Evolutionary conservation across 2,329 filamentous ascomycete genomes (phyloP), one percentile per base, ranked within the genome.

Genomic region (Domatiomyces catenatus): DNA sequence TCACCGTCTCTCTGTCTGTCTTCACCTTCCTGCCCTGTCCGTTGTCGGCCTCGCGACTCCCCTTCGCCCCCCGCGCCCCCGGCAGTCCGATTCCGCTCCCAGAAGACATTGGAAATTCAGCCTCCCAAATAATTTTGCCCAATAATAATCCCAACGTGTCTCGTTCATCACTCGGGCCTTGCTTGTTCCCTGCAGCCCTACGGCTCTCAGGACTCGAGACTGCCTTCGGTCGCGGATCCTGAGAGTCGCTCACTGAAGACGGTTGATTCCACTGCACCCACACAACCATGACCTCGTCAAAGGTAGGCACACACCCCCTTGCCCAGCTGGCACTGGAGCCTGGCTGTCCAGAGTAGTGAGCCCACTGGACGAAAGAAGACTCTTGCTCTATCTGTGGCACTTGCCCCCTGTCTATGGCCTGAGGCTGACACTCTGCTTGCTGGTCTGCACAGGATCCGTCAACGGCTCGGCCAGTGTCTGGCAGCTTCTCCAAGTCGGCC

Each of bases 401-500:
- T 39, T 49, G 45, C 48, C 52, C 45, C 52, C 36, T 45, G 28
- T 28, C 47, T 19, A 45, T 39, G 50, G 32, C 32, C 50, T 48
- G 49, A 49, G 57, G 58, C 58, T 58, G 52, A 59, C 50, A 47
- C 50, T 46, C 44, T 50, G 43, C 48, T 47, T 52, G 46, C 51
- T 53, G 50, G 51, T 52, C 49, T 56, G 32, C 32, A 39, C 56
- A 60, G 58, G 58, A 60, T 47, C 54, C 50, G 48, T 55, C 57
- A 17, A 49, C 44, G 54, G 55, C 58, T 42, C 56, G 58, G 48
- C 58, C 58, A 46, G 50, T 54, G 39, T 60, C 58, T 18, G 58
- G 57, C 50, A 58, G 58, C 43, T 59, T 60, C 46, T 56, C 58
- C 39, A 54, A 52, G 28, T 53, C 51, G 28, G 42, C 57, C 52